A percentile compares a stretch with the other conserved stretches of the same genome.
phyloP scores from a whole-genome alignment of 1,139 yeast species.

The Yamadazyma pseudoaaseri region DNA sequence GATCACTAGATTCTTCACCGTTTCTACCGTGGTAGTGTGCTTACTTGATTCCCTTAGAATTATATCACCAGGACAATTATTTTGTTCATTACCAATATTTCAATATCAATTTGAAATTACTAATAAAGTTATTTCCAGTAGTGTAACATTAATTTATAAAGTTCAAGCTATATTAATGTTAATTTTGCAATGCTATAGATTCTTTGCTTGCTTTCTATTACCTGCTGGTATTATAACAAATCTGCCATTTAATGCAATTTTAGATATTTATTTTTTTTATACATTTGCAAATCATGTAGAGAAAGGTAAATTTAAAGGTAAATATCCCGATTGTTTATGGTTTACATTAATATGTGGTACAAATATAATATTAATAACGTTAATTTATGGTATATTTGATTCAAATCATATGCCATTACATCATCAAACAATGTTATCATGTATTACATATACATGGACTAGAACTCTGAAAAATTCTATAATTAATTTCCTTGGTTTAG shows the following conservation, averaged over 20 bases:
- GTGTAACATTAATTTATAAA: not conserved
- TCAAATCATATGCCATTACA: conserved; percentile 22
- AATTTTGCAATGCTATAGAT: conserved; percentile 38
- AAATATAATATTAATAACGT: conserved; percentile 32
- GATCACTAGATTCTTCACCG: conserved; percentile 46
- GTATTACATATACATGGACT: conserved; percentile 62
- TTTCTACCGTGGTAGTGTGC: conserved; percentile 32
- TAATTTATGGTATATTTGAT: conserved; percentile 26
- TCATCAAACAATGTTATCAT: conserved; percentile 45
- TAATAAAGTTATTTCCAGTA: not conserved
- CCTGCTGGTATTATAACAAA: conserved; percentile 33
- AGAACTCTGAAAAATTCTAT: conserved; percentile 49
- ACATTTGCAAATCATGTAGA: conserved; percentile 58
- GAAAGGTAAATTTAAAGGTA: conserved; percentile 49
- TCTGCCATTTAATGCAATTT: conserved; percentile 44
- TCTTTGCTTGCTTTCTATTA: conserved; percentile 49
- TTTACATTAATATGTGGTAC: conserved; percentile 52
- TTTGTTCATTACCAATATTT: conserved; percentile 4
- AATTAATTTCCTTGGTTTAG: conserved; percentile 50
- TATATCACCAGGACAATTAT: conserved; percentile 11
- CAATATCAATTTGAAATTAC: not conserved
- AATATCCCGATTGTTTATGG: conserved; percentile 57
- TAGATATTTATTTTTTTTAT: conserved; percentile 58
- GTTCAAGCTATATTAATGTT: not conserved
- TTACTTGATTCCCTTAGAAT: conserved; percentile 22